Evolutionary conservation across 441 rosid species (phyloP).

Genomic region (Rhodomyrtus psidioides): DNA sequence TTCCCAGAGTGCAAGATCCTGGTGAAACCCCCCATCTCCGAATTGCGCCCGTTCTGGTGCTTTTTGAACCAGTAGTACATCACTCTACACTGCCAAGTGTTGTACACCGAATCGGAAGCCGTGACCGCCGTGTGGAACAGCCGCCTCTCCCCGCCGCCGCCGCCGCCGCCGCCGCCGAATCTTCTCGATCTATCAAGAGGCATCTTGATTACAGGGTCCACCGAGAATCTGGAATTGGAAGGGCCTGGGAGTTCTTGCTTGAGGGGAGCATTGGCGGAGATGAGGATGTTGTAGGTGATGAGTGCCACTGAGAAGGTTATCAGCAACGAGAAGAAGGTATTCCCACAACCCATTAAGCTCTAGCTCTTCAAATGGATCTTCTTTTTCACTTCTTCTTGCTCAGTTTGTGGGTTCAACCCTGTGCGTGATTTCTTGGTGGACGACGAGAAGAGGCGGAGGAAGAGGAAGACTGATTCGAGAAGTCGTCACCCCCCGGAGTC

Average conservation of each 20-base stretch:
- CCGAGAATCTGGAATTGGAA: slow-evolving; percentile 19
- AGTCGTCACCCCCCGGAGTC: background rate
- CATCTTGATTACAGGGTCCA: slow-evolving; percentile 72
- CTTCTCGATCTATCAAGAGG: slow-evolving; percentile 36
- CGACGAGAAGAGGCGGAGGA: background rate
- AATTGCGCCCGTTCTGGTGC: slow-evolving; percentile 43
- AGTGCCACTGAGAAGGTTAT: slow-evolving; percentile 73
- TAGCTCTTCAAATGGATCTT: background rate
- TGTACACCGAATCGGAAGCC: slow-evolving; percentile 86
- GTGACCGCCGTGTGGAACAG: slow-evolving; percentile 93
- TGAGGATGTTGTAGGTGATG: slow-evolving; percentile 89
- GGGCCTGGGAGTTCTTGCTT: slow-evolving; percentile 78
- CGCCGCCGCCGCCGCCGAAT: background rate
- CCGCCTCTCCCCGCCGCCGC: slow-evolving; percentile 22
- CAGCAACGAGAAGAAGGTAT: slow-evolving; percentile 57
- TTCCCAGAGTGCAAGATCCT: slow-evolving; percentile 93
- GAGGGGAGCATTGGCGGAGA: slow-evolving; percentile 85
- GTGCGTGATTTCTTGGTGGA: background rate
- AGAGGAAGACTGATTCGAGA: background rate
- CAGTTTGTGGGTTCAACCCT: background rate
- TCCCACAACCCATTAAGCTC: slow-evolving; percentile 58
- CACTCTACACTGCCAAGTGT: slow-evolving; percentile 92
- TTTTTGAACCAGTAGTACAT: slow-evolving; percentile 97
- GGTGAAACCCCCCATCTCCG: slow-evolving; percentile 93
- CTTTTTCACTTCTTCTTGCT: background rate